Conservation (phyloP, 352 stramenopile genomes). For the Plasmopara viticola region DNA sequence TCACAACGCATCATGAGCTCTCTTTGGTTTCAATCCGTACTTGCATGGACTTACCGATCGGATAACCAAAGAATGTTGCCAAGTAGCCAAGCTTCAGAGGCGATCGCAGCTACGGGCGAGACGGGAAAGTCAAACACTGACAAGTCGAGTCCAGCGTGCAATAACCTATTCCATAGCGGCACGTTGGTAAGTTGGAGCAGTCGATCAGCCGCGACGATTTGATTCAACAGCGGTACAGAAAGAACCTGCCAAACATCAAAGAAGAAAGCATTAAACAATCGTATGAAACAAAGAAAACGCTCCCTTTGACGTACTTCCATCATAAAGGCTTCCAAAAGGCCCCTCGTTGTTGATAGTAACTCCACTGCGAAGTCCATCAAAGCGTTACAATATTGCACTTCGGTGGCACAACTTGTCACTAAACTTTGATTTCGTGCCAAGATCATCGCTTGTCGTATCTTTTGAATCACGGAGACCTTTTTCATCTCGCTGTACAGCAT, state of each 20-base stretch:
- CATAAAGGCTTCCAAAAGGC: constrained; percentile 24
- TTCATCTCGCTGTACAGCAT: constrained; percentile 24
- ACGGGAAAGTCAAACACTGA: constrained; percentile 31
- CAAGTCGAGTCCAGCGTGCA: constrained; percentile 21
- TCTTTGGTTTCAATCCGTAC: not conserved
- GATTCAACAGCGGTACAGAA: constrained; percentile 37
- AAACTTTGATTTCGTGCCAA: constrained; percentile 12
- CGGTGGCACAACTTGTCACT: constrained; percentile 11
- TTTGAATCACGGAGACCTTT: constrained; percentile 21
- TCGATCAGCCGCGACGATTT: constrained; percentile 19
- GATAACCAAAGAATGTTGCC: constrained; percentile 60
- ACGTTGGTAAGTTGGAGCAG: constrained; percentile 22
- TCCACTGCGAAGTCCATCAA: constrained; percentile 22
- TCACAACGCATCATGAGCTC: constrained; percentile 2
- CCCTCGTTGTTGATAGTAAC: constrained; percentile 17
- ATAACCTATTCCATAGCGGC: constrained; percentile 27
- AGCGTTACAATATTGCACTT: constrained; percentile 23
- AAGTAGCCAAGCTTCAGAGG: constrained; percentile 52
- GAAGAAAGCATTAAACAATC: not conserved
- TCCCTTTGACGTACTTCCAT: constrained; percentile 17
- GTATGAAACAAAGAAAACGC: not conserved
- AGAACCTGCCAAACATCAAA: constrained; percentile 27
- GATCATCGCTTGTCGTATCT: constrained; percentile 24
- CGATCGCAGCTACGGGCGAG: constrained; percentile 39
- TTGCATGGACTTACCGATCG: constrained; percentile 16